Conservation (phyloP, 768 basidiomycete genomes). For the Hygrophorus russula region DNA sequence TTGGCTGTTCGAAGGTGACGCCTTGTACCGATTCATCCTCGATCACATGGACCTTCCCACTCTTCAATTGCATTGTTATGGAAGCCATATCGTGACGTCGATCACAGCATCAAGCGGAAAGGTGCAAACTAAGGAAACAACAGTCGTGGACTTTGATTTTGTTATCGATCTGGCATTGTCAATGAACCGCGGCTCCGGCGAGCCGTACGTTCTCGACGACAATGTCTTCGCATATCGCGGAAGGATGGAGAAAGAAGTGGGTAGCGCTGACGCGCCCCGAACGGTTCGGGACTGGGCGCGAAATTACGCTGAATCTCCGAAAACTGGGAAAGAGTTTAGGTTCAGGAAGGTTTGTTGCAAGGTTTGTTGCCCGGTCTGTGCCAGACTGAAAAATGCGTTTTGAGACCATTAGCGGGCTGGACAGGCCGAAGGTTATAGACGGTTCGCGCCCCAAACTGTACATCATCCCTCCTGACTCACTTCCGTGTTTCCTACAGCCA, state of each 20-base stretch:
- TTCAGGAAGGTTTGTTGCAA: conserved; percentile 2
- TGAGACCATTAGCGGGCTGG: conserved; percentile 10
- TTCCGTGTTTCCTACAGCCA: neutral
- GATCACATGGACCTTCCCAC: conserved; percentile 1
- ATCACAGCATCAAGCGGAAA: neutral
- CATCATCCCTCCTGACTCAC: neutral
- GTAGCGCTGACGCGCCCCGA: neutral
- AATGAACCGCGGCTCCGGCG: neutral
- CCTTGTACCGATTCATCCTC: conserved; percentile 4
- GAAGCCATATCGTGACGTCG: neutral
- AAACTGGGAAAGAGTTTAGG: conserved; percentile 5
- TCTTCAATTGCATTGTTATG: conserved; percentile 3
- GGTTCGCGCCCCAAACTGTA: conserved; percentile 48
- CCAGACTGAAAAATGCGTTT: neutral
- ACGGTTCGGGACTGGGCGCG: neutral
- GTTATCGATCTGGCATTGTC: conserved; percentile 3
- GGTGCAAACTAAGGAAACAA: neutral
- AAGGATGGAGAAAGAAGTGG: neutral
- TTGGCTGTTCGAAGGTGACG: neutral
- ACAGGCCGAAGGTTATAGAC: conserved; percentile 85
- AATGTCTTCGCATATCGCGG: conserved; percentile 1
- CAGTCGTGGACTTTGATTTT: conserved; percentile 2
- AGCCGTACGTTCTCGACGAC: neutral
- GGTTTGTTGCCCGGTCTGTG: neutral
- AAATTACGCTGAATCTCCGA: conserved; percentile 1